Percentiles rank a stretch among this genome's conserved stretches.
These are phyloP conservation scores for Aspergillus sclerotialis DNA, from an alignment of 2,329 filamentous ascomycete genomes.

Conservation along the genomic window DNA sequence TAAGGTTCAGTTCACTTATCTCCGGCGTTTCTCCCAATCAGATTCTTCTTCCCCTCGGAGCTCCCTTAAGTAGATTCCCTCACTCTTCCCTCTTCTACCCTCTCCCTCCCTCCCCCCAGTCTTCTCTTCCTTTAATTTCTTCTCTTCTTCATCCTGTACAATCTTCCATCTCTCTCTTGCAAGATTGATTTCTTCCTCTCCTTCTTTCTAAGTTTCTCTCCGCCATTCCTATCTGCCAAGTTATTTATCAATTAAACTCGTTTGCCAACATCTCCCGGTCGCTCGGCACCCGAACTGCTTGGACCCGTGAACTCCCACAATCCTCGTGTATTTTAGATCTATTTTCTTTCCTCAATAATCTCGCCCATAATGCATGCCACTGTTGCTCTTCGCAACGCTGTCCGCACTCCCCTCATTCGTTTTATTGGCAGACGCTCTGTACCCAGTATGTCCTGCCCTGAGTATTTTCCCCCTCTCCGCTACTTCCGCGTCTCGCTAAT, in stretches of 20 bases:
- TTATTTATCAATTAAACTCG: too few relatives aligned
- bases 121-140: constrained; percentile 3
- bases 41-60: constrained; percentile 10
- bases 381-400: constrained; percentile 33
- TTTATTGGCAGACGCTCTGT: constrained; percentile 42
- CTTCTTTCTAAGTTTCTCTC: too few relatives aligned
- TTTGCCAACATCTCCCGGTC: too few relatives aligned
- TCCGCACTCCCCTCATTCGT: constrained; percentile 43
- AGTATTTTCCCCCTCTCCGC: constrained; percentile 6
- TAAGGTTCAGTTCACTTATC: too few relatives aligned
- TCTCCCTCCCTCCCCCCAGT: constrained; percentile 8
- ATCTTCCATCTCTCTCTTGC: too few relatives aligned
- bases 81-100: constrained; percentile 7
- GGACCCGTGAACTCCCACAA: too few relatives aligned
- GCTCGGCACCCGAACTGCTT: too few relatives aligned
- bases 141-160: too few relatives aligned
- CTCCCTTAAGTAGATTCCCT: too few relatives aligned
- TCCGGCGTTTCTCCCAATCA: constrained; percentile 3
- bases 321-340: too few relatives aligned
- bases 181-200: background rate
- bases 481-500: constrained; percentile 5
- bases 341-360: background rate
- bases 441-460: constrained; percentile 31
- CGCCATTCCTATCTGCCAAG: too few relatives aligned
- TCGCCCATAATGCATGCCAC: constrained; percentile 36